Conservation (phyloP, 106 monocot genomes). For the Gastrodia elata region DNA sequence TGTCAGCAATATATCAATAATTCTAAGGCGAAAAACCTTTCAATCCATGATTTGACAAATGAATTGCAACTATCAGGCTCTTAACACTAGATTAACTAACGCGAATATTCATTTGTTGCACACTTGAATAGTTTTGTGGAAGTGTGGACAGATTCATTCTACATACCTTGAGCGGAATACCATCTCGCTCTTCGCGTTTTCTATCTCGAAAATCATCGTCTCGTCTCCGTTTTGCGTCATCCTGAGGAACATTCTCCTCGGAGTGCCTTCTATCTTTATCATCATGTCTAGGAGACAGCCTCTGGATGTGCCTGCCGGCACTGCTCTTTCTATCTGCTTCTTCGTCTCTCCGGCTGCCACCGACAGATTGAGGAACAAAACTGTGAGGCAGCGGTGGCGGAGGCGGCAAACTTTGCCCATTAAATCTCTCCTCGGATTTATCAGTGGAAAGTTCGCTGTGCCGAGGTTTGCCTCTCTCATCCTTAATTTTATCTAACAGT, state of each 20-base stretch:
- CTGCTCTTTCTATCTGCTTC: conserved; percentile 60
- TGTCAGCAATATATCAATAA: too few species aligned
- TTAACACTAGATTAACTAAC: too few species aligned
- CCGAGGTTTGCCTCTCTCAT: conserved; percentile 60
- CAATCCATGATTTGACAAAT: too few species aligned
- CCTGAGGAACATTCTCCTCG: conserved; percentile 70
- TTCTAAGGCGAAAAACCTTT: too few species aligned
- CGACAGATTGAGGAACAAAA: conserved; percentile 84
- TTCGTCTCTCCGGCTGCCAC: conserved; percentile 67
- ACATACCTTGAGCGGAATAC: conserved; percentile 53
- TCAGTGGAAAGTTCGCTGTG: conserved; percentile 37
- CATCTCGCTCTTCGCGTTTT: conserved; percentile 83
- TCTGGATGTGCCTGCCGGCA: conserved; percentile 47
- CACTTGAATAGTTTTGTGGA: too few species aligned
- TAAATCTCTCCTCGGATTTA: conserved; percentile 58
- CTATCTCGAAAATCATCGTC: conserved; percentile 84
- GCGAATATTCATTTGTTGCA: too few species aligned
- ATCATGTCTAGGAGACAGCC: conserved; percentile 77
- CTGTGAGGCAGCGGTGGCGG: conserved; percentile 83
- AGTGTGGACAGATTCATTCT: too few species aligned
- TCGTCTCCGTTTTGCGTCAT: conserved; percentile 74
- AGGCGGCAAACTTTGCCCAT: conserved; percentile 78
- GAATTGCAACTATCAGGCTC: too few species aligned
- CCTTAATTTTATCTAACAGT: conserved; percentile 47
- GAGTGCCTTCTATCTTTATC: conserved; percentile 73